Conservation (phyloP, 257 asterid species). For the Verbena officinalis region DNA sequence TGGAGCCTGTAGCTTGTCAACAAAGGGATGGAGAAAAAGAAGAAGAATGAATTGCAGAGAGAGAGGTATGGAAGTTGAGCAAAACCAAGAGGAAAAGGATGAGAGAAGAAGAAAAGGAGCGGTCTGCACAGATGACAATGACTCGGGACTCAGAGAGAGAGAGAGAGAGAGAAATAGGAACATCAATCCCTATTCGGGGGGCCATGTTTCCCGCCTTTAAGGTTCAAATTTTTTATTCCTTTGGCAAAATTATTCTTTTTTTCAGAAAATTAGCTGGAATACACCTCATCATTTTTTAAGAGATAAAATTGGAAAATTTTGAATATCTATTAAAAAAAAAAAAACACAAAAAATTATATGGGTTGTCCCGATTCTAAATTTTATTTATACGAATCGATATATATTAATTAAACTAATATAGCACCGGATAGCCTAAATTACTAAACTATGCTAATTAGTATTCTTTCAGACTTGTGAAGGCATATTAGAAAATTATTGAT, state of each 20-base stretch:
- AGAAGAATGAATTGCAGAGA: constrained; percentile 18
- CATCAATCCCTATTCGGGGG: constrained; percentile 31
- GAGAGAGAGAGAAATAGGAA: neutral
- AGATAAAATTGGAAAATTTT: too few relatives aligned
- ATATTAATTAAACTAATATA: too few relatives aligned
- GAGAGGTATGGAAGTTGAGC: neutral
- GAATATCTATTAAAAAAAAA: too few relatives aligned
- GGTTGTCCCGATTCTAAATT: too few relatives aligned
- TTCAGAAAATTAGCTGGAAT: too few relatives aligned
- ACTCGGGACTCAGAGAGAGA: constrained; percentile 26
- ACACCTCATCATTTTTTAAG: too few relatives aligned
- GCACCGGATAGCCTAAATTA: too few relatives aligned
- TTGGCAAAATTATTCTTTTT: neutral
- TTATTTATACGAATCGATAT: too few relatives aligned
- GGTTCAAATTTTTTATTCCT: constrained; percentile 24
- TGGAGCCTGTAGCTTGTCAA: neutral
- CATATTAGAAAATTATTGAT: neutral
- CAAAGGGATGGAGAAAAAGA: neutral
- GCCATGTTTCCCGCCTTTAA: constrained; percentile 58
- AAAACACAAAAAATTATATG: too few relatives aligned
- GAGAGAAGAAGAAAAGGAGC: constrained; percentile 26
- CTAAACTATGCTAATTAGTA: too few relatives aligned
- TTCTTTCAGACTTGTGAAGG: too few relatives aligned
- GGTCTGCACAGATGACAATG: constrained; percentile 38
- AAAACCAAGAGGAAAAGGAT: constrained; percentile 43